Evolutionary conservation across 441 rosid species (phyloP), one percentile per base, ranked within the genome.

Genomic region (Monsonia emarginata): DNA sequence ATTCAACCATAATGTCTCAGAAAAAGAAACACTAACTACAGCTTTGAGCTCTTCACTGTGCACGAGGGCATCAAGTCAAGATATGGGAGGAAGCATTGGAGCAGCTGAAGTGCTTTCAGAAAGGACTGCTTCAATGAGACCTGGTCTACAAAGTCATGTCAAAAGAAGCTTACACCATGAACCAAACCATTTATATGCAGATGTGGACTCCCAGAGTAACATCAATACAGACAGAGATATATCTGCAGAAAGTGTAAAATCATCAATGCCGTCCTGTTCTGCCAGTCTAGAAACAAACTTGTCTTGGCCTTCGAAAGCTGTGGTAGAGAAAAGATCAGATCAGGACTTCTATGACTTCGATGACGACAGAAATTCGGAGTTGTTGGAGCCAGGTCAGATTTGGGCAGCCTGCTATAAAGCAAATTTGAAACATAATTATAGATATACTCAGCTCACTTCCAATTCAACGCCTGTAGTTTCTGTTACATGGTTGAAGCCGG

Each of bases 401-500:
- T 71, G 72, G 70, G 73, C 70, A 7, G 50, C 36, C 18, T 48
- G 32, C 63, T 61, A 60, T 42, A 56, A 40, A 54, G 65, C 61
- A 32, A 28, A 60, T 40, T 46, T 44, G 70, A 31, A 8, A 25
- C 75, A 75, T 19, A 61, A n/a, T 61, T 65, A 61, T 61, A 32
- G 56, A 46, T 75, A 75, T 72, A 75, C 73, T 64, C 72, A 13
- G 61, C 61, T 71, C 36, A 52, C 30, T 61, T 26, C 25, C 30
- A 68, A 31, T 10, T 65, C 75, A 64, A 52, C 46, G 42, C 50
- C 56, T 31, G 61, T 27, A 24, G 32, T 67, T 68, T 72, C 42
- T 24, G 73, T 75, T 61, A 61, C 72, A 54, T 71, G 75, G 79
- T 61, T 71, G 62, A 71, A 75, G 65, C 75, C 79, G 24, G 58